Evolutionary conservation across 192 early-diverging fungal genomes (phyloP), one percentile per base, ranked within the genome.

Genomic region (Coemansia javaensis): DNA sequence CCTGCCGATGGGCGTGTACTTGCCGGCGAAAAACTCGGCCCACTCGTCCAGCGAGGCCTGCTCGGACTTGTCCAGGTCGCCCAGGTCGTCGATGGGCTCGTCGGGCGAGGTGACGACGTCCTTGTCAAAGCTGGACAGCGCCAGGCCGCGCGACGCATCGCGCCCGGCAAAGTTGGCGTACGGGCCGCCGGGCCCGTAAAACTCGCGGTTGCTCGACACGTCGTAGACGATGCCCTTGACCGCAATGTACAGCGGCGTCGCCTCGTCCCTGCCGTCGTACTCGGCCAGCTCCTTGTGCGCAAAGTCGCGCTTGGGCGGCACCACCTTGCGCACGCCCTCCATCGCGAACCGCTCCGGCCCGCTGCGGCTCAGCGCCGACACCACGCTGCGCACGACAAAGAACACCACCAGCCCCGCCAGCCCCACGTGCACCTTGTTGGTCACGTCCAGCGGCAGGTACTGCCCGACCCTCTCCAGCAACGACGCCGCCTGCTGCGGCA

Each of bases 91-190:
- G 33, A 97, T 79, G 1, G 89, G 84, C 14, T 62, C 77, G 28
- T 88, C 79, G 16, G 85, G 32, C n/a, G 80, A 77, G 1, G 74
- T 58, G 44, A 97, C 45, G 74, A 94, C 79, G 9, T 77, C 74
- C 37, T 56, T 67, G 50, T 91, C 89, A 57, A 98, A 94, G 36
- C 86, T 87, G 46, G 87, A 77, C 59, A 93, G 85, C 30, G 93
- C 88, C 46, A 98, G 67, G 0, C 95, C 93, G 24, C 95, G 81
- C 15, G 91, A 93, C 13, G 95, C 93, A 76, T 98, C 95, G n/a
- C 86, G 82, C 2, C 95, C 95, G 6, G 93, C 85, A 83, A 96
- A 98, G 79, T 93, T 94, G 23, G 82, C 87, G 56, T 98, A 98
- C n/a, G 88, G 90, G 5, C 91, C 91, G 7, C 34, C 64, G 25